Percentiles rank a stretch among this genome's conserved stretches.
Conservation (phyloP, 345 rosid species). For the Eucalyptus cladocalyx region DNA sequence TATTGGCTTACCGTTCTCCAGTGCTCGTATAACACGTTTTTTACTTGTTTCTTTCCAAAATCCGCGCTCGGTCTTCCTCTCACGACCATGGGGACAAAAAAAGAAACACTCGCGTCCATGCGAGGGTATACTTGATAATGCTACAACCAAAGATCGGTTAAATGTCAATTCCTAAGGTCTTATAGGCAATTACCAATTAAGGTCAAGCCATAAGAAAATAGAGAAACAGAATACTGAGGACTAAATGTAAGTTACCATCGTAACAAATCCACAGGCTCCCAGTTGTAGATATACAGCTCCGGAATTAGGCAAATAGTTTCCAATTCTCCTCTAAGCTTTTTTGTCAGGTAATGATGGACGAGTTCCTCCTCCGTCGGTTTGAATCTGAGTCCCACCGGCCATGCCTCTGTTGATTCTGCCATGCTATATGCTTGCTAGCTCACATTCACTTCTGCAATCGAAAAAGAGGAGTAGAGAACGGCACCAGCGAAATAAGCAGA, state of each 20-base stretch:
- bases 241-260: background rate
- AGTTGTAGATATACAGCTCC: background rate
- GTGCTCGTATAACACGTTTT: background rate
- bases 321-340: background rate
- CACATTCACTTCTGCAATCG: background rate
- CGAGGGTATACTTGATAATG: background rate
- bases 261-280: background rate
- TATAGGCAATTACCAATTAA: background rate
- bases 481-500: background rate
- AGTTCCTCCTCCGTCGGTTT: background rate
- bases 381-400: background rate
- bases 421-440: background rate
- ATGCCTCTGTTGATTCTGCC: background rate
- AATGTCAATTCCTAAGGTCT: background rate
- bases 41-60: background rate
- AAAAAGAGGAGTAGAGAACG: background rate
- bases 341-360: background rate
- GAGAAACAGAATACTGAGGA: background rate
- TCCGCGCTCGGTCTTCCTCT: background rate
- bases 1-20: background rate
- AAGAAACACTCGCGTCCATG: background rate
- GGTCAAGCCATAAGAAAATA: background rate
- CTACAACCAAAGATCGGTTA: background rate
- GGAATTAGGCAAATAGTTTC: background rate
- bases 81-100: background rate